phyloP scores from a whole-genome alignment of 2,329 filamentous ascomycete species.

The Aspergillus sp. region DNA sequence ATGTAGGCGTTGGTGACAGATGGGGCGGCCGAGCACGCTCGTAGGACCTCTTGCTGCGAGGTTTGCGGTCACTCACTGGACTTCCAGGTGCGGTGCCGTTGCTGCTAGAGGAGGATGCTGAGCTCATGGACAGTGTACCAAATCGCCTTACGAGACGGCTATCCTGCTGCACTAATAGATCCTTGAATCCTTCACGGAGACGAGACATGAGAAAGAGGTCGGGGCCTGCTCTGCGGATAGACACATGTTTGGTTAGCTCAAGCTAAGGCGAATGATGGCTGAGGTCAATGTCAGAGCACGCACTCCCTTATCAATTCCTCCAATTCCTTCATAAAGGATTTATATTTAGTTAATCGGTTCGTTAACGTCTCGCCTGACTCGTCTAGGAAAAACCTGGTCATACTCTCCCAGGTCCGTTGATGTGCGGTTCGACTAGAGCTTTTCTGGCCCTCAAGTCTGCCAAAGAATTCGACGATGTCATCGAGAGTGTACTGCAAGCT shows the following conservation, averaged over 20 bases:
- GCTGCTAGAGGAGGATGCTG: slow-evolving; percentile 26
- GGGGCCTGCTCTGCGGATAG: slow-evolving; percentile 23
- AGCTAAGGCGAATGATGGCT: slow-evolving; percentile 6
- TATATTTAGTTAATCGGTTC: slow-evolving; percentile 52
- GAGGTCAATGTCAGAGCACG: slow-evolving; percentile 15
- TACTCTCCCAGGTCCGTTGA: slow-evolving; percentile 52
- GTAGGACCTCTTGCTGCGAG: slow-evolving; percentile 34
- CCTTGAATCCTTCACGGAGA: slow-evolving; percentile 26
- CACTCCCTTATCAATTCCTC: slow-evolving; percentile 49
- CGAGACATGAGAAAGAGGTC: slow-evolving; percentile 27
- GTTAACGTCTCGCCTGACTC: slow-evolving; percentile 49
- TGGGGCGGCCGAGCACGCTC: slow-evolving; percentile 32
- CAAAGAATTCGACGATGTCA: slow-evolving; percentile 50
- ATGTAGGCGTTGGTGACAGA: slow-evolving; percentile 27
- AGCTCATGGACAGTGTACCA: slow-evolving; percentile 25
- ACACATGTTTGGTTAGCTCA: neutral
- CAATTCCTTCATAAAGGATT: slow-evolving; percentile 49
- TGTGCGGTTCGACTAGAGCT: slow-evolving; percentile 38
- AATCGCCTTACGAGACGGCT: slow-evolving; percentile 27
- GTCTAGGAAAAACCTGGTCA: slow-evolving; percentile 47
- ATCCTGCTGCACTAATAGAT: slow-evolving; percentile 31
- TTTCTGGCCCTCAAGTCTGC: slow-evolving; percentile 34
- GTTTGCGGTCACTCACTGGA: slow-evolving; percentile 28
- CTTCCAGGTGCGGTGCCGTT: slow-evolving; percentile 27
- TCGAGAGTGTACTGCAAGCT: slow-evolving; percentile 54